Base-by-base conservation (phyloP, 768 basidiomycete species). In the Leccinum sublutescens region DNA sequence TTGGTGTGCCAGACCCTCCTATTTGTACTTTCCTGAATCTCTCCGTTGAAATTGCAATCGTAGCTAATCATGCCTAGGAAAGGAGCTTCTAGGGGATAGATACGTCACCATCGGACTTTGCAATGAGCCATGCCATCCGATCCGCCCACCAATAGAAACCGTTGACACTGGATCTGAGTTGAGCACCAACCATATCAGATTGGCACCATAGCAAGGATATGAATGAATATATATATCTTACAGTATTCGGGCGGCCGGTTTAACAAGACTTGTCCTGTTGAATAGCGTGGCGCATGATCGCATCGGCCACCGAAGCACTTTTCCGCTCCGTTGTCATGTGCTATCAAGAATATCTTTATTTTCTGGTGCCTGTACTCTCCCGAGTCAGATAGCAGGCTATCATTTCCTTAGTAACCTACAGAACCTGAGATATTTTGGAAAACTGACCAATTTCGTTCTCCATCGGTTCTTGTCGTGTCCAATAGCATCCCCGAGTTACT, bases 21-120 rank as follows among this genome's bases (percentile, higher is more conserved):
- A 58, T 62, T 66, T 68, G 65, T 66, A 64, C 23, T 4, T 40
- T 49, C 6, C 14, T 21, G 12, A 48, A 10, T 17, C 47, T n/a
- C 2, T 52, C 12, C 27, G 17, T 50, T 31, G 54, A 54, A 54
- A 50, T 31, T 38, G 50, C 27, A 19, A 25, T 45, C 19, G 8
- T 11, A 25, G 48, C 48, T 38, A n/a, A 52, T 61, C 48, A 40
- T 47, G 12, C 45, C 27, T 61, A 21, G 31, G 19, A 52, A 45
- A 40, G 59, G 45, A 40, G 48, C 36, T 6, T 38, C 57, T 66
- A 66, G 64, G 62, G 21, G 62, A 10, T 40, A 21, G 2, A 19
- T 25, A 15, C 48, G 57, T 58, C 57, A 58, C 54, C 57, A 61
- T 55, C 40, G 31, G 19, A 27, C 25, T n/a, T 40, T 43, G 53